Evolutionary conservation across 2,329 filamentous ascomycete species (phyloP), one percentile per base, ranked within the genome.

Genomic region (Keithomyces neogunnii): DNA sequence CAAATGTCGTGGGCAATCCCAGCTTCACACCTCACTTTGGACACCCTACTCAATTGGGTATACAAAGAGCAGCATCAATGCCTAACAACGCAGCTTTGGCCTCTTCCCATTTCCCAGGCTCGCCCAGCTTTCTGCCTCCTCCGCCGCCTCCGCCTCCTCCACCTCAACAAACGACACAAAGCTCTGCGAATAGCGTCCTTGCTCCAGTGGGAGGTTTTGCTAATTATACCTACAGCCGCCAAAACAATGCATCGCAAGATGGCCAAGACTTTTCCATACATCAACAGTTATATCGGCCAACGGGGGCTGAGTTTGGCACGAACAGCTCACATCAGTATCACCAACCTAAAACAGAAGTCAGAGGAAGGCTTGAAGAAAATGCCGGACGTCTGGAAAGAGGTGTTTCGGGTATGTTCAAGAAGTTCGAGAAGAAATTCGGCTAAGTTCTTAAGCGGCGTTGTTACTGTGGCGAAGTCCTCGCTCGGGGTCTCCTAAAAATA

Each of bases 351-450:
- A 66, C 66, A 50, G 75, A 80, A 51, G 61, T 66, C 3, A 66
- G 69, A 54, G 78, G 68, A 5, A 80, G 76, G 62, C 66, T 89
- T 32, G 85, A 87, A 60, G 79, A 83, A 63, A 77, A 80, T 54
- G 81, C 85, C 0, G 82, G 80, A 31, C 76, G 80, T 59, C 60
- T 89, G 35, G 86, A 90, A 69, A 82, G 82, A 65, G 83, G 85
- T 1, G 78, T 89, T 4, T 78, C 81, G 31, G 81, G 83, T 5
- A 84, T 89, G 73, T 67, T 90, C 57, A 89, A 85, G 76, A 88
- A 84, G 70, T 77, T 90, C 66, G 86, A 90, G 71, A 89, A 88
- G 80, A 86, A 82, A 63, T 84, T 85, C 68, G 76, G 75, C 0
- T 82, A 65, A 48, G 29, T 30, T 44, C 5, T 30, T 4, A 26